These are phyloP conservation scores for Quaeritorhiza haematococci DNA, from an alignment of 371 early-diverging fungal genomes.

Conservation along the genomic window DNA sequence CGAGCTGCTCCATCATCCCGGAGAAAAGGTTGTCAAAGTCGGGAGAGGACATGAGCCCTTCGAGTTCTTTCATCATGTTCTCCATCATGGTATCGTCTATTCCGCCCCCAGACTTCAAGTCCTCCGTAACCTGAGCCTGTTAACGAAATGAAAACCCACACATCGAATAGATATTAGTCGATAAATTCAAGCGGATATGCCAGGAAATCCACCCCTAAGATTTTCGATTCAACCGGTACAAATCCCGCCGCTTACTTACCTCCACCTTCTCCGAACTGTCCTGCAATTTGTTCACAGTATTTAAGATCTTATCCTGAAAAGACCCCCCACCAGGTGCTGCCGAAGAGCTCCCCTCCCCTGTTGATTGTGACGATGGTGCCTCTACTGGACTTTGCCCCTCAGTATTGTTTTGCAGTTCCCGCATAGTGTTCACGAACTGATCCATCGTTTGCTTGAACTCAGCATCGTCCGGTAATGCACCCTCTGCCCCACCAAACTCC, in stretches of 20 bases:
- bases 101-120: slow-evolving; percentile 14
- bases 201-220: too few relatives aligned
- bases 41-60: slow-evolving; percentile 66
- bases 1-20: slow-evolving; percentile 82
- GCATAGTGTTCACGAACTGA: slow-evolving; percentile 53
- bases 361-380: not conserved
- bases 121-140: slow-evolving; percentile 49
- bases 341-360: not conserved
- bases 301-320: slow-evolving; percentile 75
- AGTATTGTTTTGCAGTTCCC: slow-evolving; percentile 18
- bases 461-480: not conserved
- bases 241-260: slow-evolving; percentile 51
- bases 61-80: slow-evolving; percentile 87
- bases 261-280: slow-evolving; percentile 77
- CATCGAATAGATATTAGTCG: not conserved
- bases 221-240: too few relatives aligned
- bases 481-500: slow-evolving; percentile 24
- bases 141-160: not conserved
- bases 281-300: slow-evolving; percentile 80
- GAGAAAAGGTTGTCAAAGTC: slow-evolving; percentile 84
- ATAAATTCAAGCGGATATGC: not conserved
- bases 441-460: slow-evolving; percentile 62
- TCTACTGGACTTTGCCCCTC: not conserved
- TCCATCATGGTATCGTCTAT: slow-evolving; percentile 68
- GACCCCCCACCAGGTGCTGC: not conserved